phyloP scores from a whole-genome alignment of 2,329 filamentous ascomycete species.

The Calonectria leucothoes region DNA sequence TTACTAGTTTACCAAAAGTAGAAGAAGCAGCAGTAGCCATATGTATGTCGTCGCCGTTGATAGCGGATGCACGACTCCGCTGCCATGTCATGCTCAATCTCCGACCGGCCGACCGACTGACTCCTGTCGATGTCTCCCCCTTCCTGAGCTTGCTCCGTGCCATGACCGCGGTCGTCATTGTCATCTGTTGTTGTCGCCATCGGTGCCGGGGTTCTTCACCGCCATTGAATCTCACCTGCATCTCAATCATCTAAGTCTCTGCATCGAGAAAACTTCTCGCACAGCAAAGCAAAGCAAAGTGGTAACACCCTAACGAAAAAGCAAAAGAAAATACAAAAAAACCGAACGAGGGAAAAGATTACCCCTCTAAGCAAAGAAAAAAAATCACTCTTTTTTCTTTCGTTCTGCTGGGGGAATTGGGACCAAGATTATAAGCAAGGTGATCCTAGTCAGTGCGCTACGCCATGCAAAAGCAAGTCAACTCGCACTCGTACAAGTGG shows the following conservation, averaged over 20 bases:
- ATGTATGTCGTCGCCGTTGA: background rate
- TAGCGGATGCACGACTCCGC: background rate
- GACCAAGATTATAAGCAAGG: background rate
- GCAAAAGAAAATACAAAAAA: background rate
- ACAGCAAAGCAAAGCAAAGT: conserved; percentile 7
- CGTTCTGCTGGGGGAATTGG: background rate
- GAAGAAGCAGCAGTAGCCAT: conserved; percentile 3
- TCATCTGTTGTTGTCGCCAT: background rate
- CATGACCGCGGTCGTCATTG: background rate
- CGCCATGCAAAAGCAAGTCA: conserved; percentile 10
- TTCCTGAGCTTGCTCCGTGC: background rate
- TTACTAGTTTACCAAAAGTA: background rate
- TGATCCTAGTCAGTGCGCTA: background rate
- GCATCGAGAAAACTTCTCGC: background rate
- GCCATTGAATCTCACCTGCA: conserved; percentile 8
- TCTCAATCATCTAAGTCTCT: background rate
- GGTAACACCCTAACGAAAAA: conserved; percentile 1
- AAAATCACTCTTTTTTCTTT: background rate
- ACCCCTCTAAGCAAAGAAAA: background rate
- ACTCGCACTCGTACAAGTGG: background rate
- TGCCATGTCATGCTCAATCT: background rate
- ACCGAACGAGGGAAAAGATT: background rate
- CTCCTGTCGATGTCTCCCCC: background rate
- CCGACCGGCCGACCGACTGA: background rate
- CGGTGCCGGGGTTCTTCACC: conserved; percentile 7